Percentiles rank a stretch among this genome's conserved stretches.
Evolutionary conservation across 805 yeast genomes (phyloP).

Genomic region (Ogataea allantospora): DNA sequence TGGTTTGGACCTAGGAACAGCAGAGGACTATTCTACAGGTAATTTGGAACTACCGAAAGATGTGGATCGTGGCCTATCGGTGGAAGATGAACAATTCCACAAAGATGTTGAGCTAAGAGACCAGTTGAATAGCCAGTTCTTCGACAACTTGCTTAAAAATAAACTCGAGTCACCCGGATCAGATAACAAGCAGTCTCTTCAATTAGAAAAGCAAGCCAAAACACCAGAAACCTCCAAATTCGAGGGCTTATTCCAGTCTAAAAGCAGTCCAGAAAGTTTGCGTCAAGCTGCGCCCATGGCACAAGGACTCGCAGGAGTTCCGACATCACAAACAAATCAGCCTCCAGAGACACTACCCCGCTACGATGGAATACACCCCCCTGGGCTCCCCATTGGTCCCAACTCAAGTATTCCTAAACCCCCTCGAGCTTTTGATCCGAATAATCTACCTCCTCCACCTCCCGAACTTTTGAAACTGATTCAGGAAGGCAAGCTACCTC

Average conservation of each 20-base stretch:
- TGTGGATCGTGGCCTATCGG: background rate
- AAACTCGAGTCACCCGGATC: background rate
- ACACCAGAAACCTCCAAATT: conserved; percentile 22
- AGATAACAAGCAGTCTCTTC: background rate
- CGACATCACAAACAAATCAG: background rate
- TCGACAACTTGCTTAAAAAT: conserved; percentile 16
- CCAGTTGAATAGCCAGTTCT: conserved; percentile 24
- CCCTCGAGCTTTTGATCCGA: conserved; percentile 15
- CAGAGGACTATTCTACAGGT: conserved; percentile 3
- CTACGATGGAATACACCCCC: conserved; percentile 1
- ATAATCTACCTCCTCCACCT: conserved; percentile 29
- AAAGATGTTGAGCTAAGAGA: conserved; percentile 20
- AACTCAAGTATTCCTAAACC: conserved; percentile 11
- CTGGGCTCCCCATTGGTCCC: conserved; percentile 6
- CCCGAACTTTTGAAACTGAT: conserved; percentile 29
- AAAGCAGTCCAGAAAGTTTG: conserved; percentile 1
- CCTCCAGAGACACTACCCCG: conserved; percentile 2
- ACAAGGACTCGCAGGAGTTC: too few species aligned
- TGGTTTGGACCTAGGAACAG: conserved; percentile 7
- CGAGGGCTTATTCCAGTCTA: conserved; percentile 19
- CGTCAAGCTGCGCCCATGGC: background rate
- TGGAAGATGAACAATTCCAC: conserved; percentile 21
- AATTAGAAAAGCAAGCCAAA: conserved; percentile 3
- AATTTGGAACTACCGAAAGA: background rate
- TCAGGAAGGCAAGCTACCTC: conserved; percentile 30